Conservation (phyloP, 108 stramenopile species). For the Pseudonitzschia delicatissima region DNA sequence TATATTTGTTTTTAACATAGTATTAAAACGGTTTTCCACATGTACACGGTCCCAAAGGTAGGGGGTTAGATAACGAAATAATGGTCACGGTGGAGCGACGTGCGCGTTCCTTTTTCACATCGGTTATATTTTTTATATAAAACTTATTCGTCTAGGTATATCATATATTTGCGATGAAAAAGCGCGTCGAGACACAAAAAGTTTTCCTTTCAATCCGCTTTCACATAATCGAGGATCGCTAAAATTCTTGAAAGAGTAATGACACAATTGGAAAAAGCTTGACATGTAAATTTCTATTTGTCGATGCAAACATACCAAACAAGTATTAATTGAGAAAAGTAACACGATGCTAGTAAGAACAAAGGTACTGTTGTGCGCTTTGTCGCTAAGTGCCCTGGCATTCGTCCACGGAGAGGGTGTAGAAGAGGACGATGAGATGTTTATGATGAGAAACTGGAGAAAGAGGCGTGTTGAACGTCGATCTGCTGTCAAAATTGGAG, state of each 20-base stretch:
- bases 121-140: background rate
- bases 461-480: background rate
- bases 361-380: slow-evolving; percentile 9
- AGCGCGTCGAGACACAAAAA: background rate
- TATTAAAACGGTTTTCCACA: too few relatives aligned
- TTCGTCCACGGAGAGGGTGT: slow-evolving; percentile 2
- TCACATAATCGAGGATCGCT: background rate
- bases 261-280: background rate
- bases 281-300: background rate
- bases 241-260: background rate
- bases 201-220: background rate
- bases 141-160: background rate
- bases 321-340: background rate
- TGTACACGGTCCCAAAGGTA: too few relatives aligned
- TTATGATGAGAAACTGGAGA: background rate
- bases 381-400: background rate
- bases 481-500: slow-evolving; percentile 1
- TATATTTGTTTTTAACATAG: too few relatives aligned
- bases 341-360: background rate
- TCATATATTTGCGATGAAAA: background rate
- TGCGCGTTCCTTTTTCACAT: background rate
- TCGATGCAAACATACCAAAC: background rate
- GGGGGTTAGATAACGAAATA: too few relatives aligned
- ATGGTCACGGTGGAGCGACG: too few relatives aligned
- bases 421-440: background rate